Base-by-base conservation (phyloP, 495 filamentous ascomycete species). In the Neurospora sp. region DNA sequence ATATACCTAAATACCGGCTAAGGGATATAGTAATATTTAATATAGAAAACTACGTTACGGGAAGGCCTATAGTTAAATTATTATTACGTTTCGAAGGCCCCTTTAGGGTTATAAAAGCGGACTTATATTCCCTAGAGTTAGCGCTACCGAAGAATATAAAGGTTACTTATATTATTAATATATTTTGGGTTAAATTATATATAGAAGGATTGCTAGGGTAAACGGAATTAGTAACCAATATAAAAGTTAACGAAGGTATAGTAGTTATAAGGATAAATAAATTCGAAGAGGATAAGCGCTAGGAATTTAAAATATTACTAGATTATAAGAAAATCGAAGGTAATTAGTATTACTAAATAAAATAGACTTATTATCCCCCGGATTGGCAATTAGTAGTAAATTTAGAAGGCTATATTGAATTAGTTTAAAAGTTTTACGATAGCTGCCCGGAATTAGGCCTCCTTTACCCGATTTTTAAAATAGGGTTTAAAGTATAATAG, bases 181-280 rank as follows among this genome's bases (percentile, higher is more conserved):
- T 44, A n/a, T 44, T 8, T 3, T 1, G 3, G 4, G 6, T 44
- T 18, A 44, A 44, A n/a, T 0, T n/a, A 8, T 44, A n/a, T 0
- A 3, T 3, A 3, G 18, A n/a, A 8, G 7, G 42, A 3, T 2
- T n/a, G 9, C 7, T 2, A 8, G 6, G 2, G 0, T 3, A 44
- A 3, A 0, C 0, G 1, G 0, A n/a, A 3, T 44, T 44, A 3
- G 3, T 9, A 3, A 44, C 3, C 3, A 8, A 44, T n/a, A 8
- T n/a, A 8, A 44, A 0, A 0, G 7, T 7, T 8, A 44, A 44
- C n/a, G 9, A 44, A 8, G 0, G 6, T 0, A 44, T 44, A n/a
- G 1, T 44, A 3, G 0, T 44, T 18, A 44, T 8, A 9, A 44
- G 2, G n/a, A 44, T 0, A 0, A 1, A 42, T 1, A 2, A 42